Evolutionary conservation across 768 basidiomycete genomes (phyloP), one percentile per base, ranked within the genome.

Genomic region (Clathrus columnatus): DNA sequence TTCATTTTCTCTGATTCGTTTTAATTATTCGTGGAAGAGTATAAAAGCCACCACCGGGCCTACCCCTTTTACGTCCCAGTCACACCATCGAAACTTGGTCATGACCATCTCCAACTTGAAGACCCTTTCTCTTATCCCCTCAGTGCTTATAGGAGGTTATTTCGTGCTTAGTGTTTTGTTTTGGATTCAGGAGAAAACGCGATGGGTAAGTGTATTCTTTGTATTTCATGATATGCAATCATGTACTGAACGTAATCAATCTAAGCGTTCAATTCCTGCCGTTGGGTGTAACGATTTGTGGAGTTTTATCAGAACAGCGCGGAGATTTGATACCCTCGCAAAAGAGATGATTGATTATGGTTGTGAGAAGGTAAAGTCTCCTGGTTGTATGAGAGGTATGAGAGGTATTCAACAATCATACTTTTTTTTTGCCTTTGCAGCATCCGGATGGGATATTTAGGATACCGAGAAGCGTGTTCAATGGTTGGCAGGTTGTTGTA

Each of bases 401-500:
- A 42, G 11, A 42, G 11, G 41, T 11, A 11, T 11, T 42, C 11
- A 11, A 11, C n/a, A n/a, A n/a, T n/a, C n/a, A 8, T 14, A 50
- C 17, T 50, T 50, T 14, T 20, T 7, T n/a, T 2, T 36, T 14
- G 11, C n/a, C 30, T 30, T 23, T 20, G 2, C 18, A 55, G 54
- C 48, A 55, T 57, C 64, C 64, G 26, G 57, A 51, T 10, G 54
- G 56, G 2, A 55, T 67, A 5, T 81, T 78, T 65, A 76, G 73
- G 62, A 65, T 80, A 4, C 64, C 78, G 0, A 65, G n/a, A n/a
- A n/a, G n/a, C n/a, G n/a, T 67, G 45, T 62, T 76, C 42, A 67
- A 74, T 7, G 61, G 62, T 18, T 80, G 78, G 79, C 52, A 63
- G 0, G 69, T 79, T 27, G 42, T 81, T n/a, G 44, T 73, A 0